phyloP scores from a whole-genome alignment of 257 asterid species.

The Solanum habrochaites region DNA sequence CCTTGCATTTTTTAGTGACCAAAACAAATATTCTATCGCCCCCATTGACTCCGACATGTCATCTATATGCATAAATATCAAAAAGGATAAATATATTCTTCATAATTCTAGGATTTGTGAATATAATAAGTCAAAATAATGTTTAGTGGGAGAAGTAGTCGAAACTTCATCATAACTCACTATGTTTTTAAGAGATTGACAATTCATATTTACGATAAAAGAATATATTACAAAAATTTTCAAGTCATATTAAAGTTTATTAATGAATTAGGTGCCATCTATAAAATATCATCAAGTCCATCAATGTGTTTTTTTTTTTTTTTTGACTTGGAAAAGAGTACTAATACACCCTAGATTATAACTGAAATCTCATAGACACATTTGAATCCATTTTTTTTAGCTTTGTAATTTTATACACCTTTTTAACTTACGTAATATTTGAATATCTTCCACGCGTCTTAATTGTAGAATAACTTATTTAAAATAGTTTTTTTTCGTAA shows the following conservation, averaged over 20 bases:
- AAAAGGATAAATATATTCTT: background rate
- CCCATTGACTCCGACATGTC: conserved; percentile 57
- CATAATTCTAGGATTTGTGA: background rate
- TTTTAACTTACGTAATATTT: no score
- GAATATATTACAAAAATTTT: no score
- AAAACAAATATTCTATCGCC: conserved; percentile 66
- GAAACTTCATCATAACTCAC: background rate
- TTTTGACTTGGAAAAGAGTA: no score
- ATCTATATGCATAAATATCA: conserved; percentile 20
- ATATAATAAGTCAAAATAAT: no score
- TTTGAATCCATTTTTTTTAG: rapidly evolving
- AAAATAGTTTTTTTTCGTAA: no score
- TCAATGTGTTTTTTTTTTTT: background rate
- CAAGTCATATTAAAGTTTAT: background rate
- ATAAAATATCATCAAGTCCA: background rate
- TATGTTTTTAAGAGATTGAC: background rate
- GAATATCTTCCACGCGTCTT: no score
- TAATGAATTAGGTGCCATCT: background rate
- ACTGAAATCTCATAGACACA: rapidly evolving
- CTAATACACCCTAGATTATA: no score
- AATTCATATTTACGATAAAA: background rate
- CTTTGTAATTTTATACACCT: no score
- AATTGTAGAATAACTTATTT: no score
- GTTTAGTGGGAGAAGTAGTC: no score
- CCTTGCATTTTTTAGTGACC: conserved; percentile 52